Evolutionary conservation across 2,329 filamentous ascomycete genomes (phyloP), one percentile per base, ranked within the genome.

Genomic region (Pyrenochaeta sp.): DNA sequence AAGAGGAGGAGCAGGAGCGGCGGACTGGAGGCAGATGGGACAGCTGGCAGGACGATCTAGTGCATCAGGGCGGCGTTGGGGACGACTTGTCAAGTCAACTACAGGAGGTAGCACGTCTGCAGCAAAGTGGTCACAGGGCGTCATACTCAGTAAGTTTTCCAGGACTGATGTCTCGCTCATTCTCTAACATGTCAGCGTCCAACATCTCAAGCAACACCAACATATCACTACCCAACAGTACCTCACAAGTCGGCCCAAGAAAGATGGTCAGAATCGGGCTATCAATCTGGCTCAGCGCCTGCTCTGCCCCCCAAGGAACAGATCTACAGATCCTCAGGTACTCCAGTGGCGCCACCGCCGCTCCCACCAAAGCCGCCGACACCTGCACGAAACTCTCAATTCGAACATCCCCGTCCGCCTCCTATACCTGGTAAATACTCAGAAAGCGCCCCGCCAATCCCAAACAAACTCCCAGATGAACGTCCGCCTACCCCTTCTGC

Each of bases 1-100:
- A 82, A 43, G 82, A 85, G 48, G 83, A 86, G 54, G 84, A 87
- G 57, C 81, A 82, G 51, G 77, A 78, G 45, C 82, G 85, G 35
- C 80, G 86, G 9, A 76, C 77, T 15, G 82, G 79, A 11, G 83
- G 82, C 5, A 63, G 82, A 18, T 85, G 82, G 83, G 79, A 79
- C 31, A 76, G 80, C 36, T 84, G 82, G 82, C 82, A 83, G 56
- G 73, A 77, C 40, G 76, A 78, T 5, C 46, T 69, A 15, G 56
- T 55, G 14, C 55, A 61, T 39, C 58, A 71, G 32, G 60, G 58
- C 21, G 40, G 36, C 10, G 68, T 71, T 2, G 74, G 79, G 50
- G 79, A 84, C 48, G 82, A 85, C 52, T 67, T 86, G 49, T 82
- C 79, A 37, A 73, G 68, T 36, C 79, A 82, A n/a, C 81, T 86